Conservation (phyloP, 1,284 basidiomycete species). For the Sphagnurus paluster region DNA sequence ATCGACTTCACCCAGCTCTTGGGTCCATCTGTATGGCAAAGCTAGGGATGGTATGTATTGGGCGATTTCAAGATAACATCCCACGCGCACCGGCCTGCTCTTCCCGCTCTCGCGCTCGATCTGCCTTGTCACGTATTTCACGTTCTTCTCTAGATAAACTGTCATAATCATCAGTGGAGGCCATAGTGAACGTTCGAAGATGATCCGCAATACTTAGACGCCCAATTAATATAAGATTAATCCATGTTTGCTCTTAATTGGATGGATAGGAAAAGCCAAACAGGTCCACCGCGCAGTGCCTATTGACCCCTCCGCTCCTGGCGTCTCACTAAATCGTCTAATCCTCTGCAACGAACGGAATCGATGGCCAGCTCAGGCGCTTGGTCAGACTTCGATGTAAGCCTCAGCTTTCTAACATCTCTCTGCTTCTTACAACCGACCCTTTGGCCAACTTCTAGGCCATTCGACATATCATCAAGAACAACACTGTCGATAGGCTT, state of each 20-base stretch:
- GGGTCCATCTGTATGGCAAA: slow-evolving; percentile 92
- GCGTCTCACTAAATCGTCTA: slow-evolving; percentile 2
- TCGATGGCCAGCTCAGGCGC: slow-evolving; percentile 48
- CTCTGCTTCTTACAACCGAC: slow-evolving; percentile 1
- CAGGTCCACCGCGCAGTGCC: slow-evolving; percentile 6
- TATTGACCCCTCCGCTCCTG: slow-evolving; percentile 2
- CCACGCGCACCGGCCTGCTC: slow-evolving; percentile 82
- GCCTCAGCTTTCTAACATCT: slow-evolving; percentile 21
- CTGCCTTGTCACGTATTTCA: slow-evolving; percentile 67
- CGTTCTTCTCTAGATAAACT: slow-evolving; percentile 78
- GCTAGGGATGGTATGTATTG: slow-evolving; percentile 45
- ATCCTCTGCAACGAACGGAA: slow-evolving; percentile 8
- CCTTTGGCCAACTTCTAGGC: slow-evolving; percentile 28
- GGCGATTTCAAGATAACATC: slow-evolving; percentile 15
- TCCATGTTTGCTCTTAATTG: slow-evolving; percentile 25
- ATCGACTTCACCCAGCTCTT: slow-evolving; percentile 88
- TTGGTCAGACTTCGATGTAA: slow-evolving; percentile 65
- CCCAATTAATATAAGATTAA: slow-evolving; percentile 5
- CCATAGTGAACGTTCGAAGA: slow-evolving; percentile 23
- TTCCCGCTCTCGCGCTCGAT: slow-evolving; percentile 65
- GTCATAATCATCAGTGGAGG: slow-evolving; percentile 67
- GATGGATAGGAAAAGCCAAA: slow-evolving; percentile 15
- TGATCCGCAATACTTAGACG: slow-evolving; percentile 1
- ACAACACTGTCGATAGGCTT: slow-evolving; percentile 75
- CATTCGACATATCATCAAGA: slow-evolving; percentile 45